These are phyloP conservation scores for Pestalotiopsis sp. DNA, from an alignment of 2,329 filamentous ascomycete species.

Conservation along the genomic window DNA sequence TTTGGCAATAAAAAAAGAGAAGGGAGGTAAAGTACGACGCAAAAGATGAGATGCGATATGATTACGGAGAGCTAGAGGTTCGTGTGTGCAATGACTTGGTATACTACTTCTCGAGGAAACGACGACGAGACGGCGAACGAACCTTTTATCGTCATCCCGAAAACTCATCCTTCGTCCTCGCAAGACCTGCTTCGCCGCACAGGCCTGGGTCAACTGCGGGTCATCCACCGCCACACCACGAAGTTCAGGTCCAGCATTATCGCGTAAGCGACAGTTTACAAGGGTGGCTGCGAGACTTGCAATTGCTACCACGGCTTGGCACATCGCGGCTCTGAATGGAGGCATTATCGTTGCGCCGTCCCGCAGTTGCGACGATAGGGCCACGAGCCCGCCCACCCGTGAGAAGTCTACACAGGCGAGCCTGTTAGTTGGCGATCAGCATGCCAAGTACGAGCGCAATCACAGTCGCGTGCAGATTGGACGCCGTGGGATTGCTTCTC, in stretches of 20 bases:
- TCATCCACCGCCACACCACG: neutral
- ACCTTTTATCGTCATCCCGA: constrained; percentile 3
- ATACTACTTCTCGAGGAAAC: neutral
- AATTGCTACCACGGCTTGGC: neutral
- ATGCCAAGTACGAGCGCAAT: neutral
- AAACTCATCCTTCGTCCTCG: neutral
- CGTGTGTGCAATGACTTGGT: neutral
- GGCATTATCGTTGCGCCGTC: constrained; percentile 7
- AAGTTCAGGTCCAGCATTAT: neutral
- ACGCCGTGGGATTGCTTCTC: neutral
- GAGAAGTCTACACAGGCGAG: neutral
- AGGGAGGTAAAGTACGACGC: neutral
- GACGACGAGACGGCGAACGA: neutral
- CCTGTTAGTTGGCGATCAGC: neutral
- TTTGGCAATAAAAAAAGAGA: neutral
- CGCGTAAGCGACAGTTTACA: neutral
- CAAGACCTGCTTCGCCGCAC: neutral
- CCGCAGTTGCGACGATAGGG: neutral
- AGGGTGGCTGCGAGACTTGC: neutral
- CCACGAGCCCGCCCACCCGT: neutral
- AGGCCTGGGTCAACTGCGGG: neutral
- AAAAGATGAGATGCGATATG: neutral
- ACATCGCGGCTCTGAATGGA: constrained; percentile 1
- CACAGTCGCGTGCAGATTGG: neutral
- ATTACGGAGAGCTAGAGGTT: neutral